Conservation (phyloP, 257 asterid species). For the Salvia splendens region DNA sequence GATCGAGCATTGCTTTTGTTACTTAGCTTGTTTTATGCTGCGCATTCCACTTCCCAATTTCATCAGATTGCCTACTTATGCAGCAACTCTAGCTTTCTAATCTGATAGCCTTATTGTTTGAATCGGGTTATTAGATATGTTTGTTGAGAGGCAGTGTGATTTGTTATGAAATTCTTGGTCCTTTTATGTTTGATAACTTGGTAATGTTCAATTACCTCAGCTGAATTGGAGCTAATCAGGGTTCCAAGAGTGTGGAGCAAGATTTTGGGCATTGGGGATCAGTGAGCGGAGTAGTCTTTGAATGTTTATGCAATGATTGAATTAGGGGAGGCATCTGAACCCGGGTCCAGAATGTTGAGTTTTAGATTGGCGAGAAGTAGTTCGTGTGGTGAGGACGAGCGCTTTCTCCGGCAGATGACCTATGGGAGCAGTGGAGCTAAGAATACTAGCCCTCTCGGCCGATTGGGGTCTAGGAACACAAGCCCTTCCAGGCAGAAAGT, state of each 20-base stretch:
- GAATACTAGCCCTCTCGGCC: constrained; percentile 82
- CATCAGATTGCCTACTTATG: constrained; percentile 9
- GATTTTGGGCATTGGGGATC: neutral
- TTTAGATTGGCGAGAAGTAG: constrained; percentile 51
- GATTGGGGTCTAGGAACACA: constrained; percentile 83
- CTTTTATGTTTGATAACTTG: constrained; percentile 15
- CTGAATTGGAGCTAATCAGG: constrained; percentile 30
- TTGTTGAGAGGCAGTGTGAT: neutral
- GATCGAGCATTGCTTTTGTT: neutral
- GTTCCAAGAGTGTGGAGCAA: constrained; percentile 10
- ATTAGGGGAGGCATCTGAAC: constrained; percentile 56
- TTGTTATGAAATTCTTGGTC: neutral
- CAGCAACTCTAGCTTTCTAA: neutral
- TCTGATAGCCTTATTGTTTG: neutral
- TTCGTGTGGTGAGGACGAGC: constrained; percentile 62
- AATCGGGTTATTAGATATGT: constrained; percentile 8
- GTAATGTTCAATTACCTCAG: neutral
- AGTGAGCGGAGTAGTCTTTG: neutral
- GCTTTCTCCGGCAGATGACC: constrained; percentile 53
- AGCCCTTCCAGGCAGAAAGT: constrained; percentile 89
- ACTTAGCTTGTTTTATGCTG: neutral
- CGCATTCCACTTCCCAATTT: neutral
- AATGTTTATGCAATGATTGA: constrained; percentile 23
- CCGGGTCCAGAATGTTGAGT: constrained; percentile 48
- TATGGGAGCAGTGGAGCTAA: constrained; percentile 70